Conservation (phyloP, 768 basidiomycete species). For the Polyporus arcularius region DNA sequence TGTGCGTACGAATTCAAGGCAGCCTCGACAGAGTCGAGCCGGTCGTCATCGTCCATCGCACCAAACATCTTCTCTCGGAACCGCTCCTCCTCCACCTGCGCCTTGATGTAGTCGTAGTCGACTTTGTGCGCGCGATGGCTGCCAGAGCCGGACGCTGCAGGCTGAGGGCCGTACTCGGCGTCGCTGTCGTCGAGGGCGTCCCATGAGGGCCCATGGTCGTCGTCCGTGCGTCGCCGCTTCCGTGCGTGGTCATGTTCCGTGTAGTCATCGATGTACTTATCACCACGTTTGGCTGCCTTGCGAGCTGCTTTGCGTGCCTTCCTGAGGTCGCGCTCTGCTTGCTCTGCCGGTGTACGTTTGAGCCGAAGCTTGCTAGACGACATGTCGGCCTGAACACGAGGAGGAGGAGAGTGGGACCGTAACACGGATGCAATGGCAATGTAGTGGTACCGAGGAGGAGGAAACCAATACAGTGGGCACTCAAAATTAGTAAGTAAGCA, state of each 20-base stretch:
- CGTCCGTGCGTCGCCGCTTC: conserved; percentile 20
- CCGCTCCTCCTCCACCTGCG: conserved; percentile 60
- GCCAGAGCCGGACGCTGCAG: conserved; percentile 24
- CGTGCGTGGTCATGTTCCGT: conserved; percentile 12
- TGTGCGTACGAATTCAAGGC: conserved; percentile 69
- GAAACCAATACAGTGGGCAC: too few relatives aligned
- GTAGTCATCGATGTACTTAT: conserved; percentile 23
- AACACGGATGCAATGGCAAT: not conserved
- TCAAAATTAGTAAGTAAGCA: too few relatives aligned
- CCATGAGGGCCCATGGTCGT: not conserved
- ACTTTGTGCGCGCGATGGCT: conserved; percentile 30
- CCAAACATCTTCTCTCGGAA: conserved; percentile 77
- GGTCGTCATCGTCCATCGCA: conserved; percentile 73
- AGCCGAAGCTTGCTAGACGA: conserved; percentile 34
- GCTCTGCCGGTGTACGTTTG: conserved; percentile 41
- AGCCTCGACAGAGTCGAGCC: conserved; percentile 62
- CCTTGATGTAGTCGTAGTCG: conserved; percentile 50
- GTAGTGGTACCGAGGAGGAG: not conserved
- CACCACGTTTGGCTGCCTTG: conserved; percentile 39
- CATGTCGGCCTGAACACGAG: not conserved
- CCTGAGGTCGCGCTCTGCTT: conserved; percentile 36
- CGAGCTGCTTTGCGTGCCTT: conserved; percentile 52
- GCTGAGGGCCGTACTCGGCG: conserved; percentile 31
- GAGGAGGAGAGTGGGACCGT: not conserved
- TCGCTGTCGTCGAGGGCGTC: conserved; percentile 21